Evolutionary conservation across 352 stramenopile species (phyloP).

Genomic region (Pseudoperonospora humuli): DNA sequence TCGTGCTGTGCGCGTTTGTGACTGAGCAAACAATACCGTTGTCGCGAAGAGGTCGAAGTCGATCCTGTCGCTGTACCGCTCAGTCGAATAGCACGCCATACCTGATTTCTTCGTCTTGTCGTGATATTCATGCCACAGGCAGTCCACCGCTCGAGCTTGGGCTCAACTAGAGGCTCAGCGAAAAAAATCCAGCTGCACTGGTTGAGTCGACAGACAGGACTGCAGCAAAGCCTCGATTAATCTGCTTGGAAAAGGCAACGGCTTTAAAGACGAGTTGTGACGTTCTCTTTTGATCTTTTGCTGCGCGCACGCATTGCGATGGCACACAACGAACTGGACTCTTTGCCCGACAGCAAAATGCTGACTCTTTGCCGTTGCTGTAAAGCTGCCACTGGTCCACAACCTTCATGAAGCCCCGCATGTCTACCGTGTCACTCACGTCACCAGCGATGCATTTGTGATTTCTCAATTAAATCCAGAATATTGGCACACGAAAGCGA

Average conservation of each 20-base stretch:
- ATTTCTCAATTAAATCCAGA: too few relatives aligned
- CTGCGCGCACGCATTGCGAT: constrained; percentile 6
- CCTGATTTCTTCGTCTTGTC: constrained; percentile 31
- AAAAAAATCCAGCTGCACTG: constrained; percentile 18
- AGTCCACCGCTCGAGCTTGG: neutral
- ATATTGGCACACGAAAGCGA: too few relatives aligned
- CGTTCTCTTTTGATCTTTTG: constrained; percentile 12
- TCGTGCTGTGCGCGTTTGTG: neutral
- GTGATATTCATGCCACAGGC: constrained; percentile 10
- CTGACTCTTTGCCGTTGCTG: neutral
- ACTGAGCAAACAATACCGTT: neutral
- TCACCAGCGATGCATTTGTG: too few relatives aligned
- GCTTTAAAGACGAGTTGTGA: constrained; percentile 1
- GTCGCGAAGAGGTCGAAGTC: neutral
- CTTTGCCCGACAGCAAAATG: neutral
- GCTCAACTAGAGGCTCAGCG: constrained; percentile 1
- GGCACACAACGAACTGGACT: constrained; percentile 15
- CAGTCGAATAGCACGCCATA: constrained; percentile 17
- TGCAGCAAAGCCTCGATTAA: neutral
- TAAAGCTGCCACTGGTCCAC: neutral
- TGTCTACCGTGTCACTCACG: too few relatives aligned
- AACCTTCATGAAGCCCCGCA: too few relatives aligned
- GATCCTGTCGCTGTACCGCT: constrained; percentile 8
- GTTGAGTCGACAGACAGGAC: constrained; percentile 1
- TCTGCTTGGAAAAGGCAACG: neutral